phyloP scores from a whole-genome alignment of 2,329 filamentous ascomycete genomes.

The Elsinoe perseae region DNA sequence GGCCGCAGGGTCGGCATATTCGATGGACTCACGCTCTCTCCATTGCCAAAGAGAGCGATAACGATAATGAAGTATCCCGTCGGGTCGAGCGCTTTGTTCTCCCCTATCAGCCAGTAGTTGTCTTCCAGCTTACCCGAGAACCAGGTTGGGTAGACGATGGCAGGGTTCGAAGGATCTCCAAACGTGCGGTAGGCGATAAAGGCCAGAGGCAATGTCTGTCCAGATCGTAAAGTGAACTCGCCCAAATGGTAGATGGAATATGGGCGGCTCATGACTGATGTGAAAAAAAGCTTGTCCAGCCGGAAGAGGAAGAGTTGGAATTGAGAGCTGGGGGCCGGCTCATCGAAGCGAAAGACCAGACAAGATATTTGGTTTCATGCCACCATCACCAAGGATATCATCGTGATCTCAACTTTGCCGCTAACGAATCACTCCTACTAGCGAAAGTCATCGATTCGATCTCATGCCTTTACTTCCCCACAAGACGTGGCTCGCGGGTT shows the following conservation, averaged over 20 bases:
- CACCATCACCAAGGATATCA: background rate
- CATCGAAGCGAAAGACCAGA: background rate
- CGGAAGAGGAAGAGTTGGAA: background rate
- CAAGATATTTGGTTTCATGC: background rate
- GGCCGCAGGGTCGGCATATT: constrained; percentile 48
- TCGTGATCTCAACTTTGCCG: background rate
- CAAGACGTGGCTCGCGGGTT: background rate
- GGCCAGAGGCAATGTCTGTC: constrained; percentile 54
- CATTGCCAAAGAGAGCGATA: constrained; percentile 61
- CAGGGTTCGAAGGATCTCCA: constrained; percentile 54
- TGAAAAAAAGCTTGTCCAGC: background rate
- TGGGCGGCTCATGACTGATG: constrained; percentile 24
- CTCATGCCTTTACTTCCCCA: background rate
- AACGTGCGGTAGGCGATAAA: constrained; percentile 71
- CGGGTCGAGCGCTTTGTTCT: constrained; percentile 57
- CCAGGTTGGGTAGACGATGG: constrained; percentile 71
- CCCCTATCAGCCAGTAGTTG: constrained; percentile 67
- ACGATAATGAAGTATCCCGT: constrained; percentile 61
- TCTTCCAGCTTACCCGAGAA: constrained; percentile 63
- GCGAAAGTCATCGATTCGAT: background rate
- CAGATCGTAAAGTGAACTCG: constrained; percentile 51
- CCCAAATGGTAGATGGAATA: constrained; percentile 43
- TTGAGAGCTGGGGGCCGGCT: background rate
- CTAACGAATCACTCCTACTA: background rate
- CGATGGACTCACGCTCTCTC: constrained; percentile 60